A percentile compares a stretch with the other conserved stretches of the same genome.
Evolutionary conservation across 352 stramenopile species (phyloP).

Genomic region (Globisporangium sylvaticum): DNA sequence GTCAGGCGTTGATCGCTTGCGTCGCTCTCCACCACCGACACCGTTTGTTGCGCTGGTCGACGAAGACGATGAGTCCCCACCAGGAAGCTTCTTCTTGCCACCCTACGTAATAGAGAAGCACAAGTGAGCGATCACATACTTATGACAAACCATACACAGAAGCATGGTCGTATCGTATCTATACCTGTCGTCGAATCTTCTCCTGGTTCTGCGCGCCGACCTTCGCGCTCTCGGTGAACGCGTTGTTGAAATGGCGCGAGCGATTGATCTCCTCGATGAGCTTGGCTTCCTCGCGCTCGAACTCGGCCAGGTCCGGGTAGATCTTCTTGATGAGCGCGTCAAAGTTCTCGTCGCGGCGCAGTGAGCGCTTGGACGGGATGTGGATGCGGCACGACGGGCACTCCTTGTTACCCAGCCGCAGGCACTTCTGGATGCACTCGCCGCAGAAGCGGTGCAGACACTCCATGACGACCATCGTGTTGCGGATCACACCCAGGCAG

Average conservation of each 20-base stretch:
- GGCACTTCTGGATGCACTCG: constrained; percentile 87
- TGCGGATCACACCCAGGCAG: constrained; percentile 81
- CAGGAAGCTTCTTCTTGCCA: constrained; percentile 14
- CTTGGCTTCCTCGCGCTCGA: constrained; percentile 75
- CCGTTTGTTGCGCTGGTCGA: neutral
- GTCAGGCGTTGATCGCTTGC: neutral
- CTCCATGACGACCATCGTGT: constrained; percentile 88
- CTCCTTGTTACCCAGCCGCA: constrained; percentile 82
- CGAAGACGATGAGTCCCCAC: neutral
- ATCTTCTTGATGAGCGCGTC: constrained; percentile 84
- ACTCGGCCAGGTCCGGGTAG: constrained; percentile 78
- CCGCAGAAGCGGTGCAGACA: constrained; percentile 91
- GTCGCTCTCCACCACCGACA: neutral
- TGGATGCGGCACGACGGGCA: constrained; percentile 89
- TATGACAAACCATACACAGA: too few species aligned
- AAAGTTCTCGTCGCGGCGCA: constrained; percentile 83
- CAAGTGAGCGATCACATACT: neutral
- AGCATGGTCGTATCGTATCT: too few species aligned
- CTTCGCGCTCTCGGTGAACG: constrained; percentile 68
- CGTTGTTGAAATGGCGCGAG: constrained; percentile 79
- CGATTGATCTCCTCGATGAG: constrained; percentile 81
- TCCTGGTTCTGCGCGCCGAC: constrained; percentile 69
- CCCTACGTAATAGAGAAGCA: neutral
- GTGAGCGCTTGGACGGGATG: constrained; percentile 82
- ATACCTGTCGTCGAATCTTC: constrained; percentile 50